These are phyloP conservation scores for Centaurea solstitialis DNA, from an alignment of 129 eudicot genomes.

Conservation along the genomic window DNA sequence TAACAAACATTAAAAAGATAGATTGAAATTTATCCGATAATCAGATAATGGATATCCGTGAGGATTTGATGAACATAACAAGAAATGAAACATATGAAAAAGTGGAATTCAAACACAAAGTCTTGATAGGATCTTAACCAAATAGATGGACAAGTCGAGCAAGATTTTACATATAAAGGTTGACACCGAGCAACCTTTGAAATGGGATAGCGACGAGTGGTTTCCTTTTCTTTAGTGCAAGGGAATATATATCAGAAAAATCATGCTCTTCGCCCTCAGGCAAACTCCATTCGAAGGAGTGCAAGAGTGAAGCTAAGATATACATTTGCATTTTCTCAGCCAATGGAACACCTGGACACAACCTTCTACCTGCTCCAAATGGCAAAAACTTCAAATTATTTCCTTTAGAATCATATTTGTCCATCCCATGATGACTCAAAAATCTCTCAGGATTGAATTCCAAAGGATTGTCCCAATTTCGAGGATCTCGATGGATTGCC, in stretches of 20 bases:
- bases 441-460: constrained; percentile 24
- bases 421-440: not conserved
- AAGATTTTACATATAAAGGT: not conserved
- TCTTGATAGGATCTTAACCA: too few species aligned
- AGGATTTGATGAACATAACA: too few species aligned
- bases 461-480: constrained; percentile 15
- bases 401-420: constrained; percentile 10
- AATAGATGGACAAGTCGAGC: too few species aligned
- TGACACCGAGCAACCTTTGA: constrained; percentile 1
- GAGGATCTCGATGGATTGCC: constrained; percentile 26
- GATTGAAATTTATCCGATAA: too few species aligned
- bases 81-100: too few species aligned
- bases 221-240: not conserved
- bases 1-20: too few species aligned
- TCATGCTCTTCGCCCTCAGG: constrained; percentile 5
- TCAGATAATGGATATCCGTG: too few species aligned
- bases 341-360: constrained; percentile 8
- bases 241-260: not conserved
- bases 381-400: constrained; percentile 16
- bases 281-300: constrained; percentile 17
- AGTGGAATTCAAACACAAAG: too few species aligned
- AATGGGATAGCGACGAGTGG: constrained; percentile 17
- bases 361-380: constrained; percentile 23
- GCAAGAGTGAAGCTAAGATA: constrained; percentile 7
- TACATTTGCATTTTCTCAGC: not conserved